Evolutionary conservation across 2,329 filamentous ascomycete genomes (phyloP).

Genomic region (Drechslerella stenobrocha): DNA sequence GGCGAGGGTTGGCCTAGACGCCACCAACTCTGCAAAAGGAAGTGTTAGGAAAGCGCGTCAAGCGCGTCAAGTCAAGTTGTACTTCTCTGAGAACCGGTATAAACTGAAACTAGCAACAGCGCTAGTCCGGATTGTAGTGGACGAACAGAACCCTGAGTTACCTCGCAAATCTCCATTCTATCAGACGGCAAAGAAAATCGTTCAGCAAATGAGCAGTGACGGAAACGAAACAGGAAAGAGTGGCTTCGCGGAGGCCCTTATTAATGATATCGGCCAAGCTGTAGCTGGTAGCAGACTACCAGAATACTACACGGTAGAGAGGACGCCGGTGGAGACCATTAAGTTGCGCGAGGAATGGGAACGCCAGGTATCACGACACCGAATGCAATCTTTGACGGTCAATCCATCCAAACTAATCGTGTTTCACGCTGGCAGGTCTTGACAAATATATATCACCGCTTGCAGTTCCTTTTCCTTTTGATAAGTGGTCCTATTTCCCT

Average conservation of each 20-base stretch:
- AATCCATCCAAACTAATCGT: constrained; percentile 4
- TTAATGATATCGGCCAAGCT: constrained; percentile 24
- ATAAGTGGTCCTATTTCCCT: constrained; percentile 65
- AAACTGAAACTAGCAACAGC: constrained; percentile 34
- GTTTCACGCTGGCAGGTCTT: constrained; percentile 55
- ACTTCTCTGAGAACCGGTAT: constrained; percentile 32
- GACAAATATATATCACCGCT: constrained; percentile 71
- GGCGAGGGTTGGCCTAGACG: constrained; percentile 3
- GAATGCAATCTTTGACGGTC: background rate
- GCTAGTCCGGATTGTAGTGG: constrained; percentile 19
- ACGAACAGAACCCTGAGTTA: constrained; percentile 21
- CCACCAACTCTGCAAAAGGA: constrained; percentile 1
- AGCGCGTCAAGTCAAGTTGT: constrained; percentile 22
- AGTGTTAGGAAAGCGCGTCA: constrained; percentile 11
- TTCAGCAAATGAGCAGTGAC: constrained; percentile 21
- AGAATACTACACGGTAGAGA: constrained; percentile 16
- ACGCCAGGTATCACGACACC: constrained; percentile 17
- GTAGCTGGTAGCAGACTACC: constrained; percentile 15
- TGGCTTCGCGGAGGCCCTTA: constrained; percentile 31
- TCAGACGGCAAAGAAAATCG: constrained; percentile 24
- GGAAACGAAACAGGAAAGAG: constrained; percentile 17
- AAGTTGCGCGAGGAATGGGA: constrained; percentile 30
- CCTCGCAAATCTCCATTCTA: constrained; percentile 25
- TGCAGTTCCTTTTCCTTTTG: constrained; percentile 73
- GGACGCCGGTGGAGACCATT: constrained; percentile 8